Evolutionary conservation across 1,284 basidiomycete species (phyloP), one percentile per base, ranked within the genome.

Genomic region (Leccinum angustisporum): DNA sequence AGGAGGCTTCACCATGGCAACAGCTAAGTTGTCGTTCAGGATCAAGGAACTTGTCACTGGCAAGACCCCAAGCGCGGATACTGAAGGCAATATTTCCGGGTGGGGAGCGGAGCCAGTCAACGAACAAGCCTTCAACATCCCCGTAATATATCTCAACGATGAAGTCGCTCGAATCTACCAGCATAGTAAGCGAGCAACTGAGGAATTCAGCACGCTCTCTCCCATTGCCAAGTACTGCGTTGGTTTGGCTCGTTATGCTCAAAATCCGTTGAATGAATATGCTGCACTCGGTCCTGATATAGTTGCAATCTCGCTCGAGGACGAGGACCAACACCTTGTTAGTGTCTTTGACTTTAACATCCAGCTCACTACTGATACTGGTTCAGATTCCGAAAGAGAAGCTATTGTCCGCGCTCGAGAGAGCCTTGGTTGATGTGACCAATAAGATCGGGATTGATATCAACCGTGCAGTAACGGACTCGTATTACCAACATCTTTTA

Each of bases 401-500:
- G 71, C 80, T 99, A 25, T 77, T 94, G 58, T 77, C 82, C 14
- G 86, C 90, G 9, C 84, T 98, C 34, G 97, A 99, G 76, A 86
- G 94, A 43, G 89, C 87, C 50, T 78, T 99, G 48, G 93, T 97
- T 59, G 95, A 98, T 70, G 81, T 92, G 18, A 91, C 94, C 63
- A 98, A 96, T 78, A 88, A 87, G 69, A 90, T 95, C 64, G 97
- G 97, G 27, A 94, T 99, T 52, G 96, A 98, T 73, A 92, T 99
- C 78, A 98, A 99, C 74, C 88, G 89, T 33, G 93, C 94, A 34
- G 88, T 95, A 31, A 86, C 86, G 2, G 93, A 97, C 75, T 73
- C 87, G 1, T 98, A 98, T 75, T 92, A 96, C 69, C 90, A 92
- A 67, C 83, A 90, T 56, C 84, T 98, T 58, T 82, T 99, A 11